phyloP scores from a whole-genome alignment of 2,329 filamentous ascomycete genomes.

The Penicillium sp. region DNA sequence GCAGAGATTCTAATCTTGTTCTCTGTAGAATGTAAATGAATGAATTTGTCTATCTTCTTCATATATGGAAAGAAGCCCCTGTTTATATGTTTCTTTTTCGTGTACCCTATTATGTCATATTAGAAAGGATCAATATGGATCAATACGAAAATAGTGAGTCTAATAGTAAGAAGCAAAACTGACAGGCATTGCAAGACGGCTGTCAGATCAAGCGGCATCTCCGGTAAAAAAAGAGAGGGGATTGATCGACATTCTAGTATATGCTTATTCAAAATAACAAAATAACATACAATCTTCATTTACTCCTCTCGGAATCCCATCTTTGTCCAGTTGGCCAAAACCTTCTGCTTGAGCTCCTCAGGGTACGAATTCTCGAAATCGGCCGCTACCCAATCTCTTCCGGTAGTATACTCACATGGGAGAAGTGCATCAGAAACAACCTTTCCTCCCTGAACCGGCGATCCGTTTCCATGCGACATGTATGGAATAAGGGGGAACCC shows the following conservation, averaged over 20 bases:
- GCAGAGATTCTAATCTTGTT: no score
- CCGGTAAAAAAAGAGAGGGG: no score
- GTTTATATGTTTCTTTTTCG: no score
- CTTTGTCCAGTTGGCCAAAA: conserved; percentile 31
- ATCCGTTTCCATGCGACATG: conserved; percentile 37
- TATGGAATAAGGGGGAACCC: conserved; percentile 43
- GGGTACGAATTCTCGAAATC: conserved; percentile 35
- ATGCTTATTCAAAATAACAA: background rate
- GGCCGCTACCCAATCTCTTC: conserved; percentile 25
- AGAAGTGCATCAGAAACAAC: conserved; percentile 41
- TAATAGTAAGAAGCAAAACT: no score
- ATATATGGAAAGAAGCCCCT: no score
- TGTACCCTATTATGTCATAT: no score
- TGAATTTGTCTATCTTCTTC: no score
- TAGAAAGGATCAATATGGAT: no score
- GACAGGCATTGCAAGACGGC: no score
- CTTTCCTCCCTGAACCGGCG: conserved; percentile 36
- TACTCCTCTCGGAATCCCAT: conserved; percentile 24
- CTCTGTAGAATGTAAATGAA: no score
- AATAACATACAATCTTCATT: background rate
- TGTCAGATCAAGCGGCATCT: no score
- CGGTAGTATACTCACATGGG: conserved; percentile 37
- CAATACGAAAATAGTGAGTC: no score
- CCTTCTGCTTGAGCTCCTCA: conserved; percentile 33
- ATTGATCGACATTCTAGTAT: background rate